Conservation (phyloP, 2,329 filamentous ascomycete species). For the Pseudogymnoascus sp. region DNA sequence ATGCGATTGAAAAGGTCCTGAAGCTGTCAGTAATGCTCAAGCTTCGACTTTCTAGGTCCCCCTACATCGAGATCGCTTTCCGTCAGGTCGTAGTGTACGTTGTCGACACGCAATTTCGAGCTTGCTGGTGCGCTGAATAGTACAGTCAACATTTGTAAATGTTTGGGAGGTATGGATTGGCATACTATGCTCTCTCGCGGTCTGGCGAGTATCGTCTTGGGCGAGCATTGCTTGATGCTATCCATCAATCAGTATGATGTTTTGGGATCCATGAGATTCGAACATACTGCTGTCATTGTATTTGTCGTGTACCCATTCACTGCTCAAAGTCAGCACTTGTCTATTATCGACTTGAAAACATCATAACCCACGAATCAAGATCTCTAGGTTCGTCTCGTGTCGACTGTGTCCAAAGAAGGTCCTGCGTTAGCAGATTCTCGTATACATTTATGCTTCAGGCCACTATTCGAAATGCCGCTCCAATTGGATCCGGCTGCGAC, state of each 20-base stretch:
- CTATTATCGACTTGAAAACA: constrained; percentile 14
- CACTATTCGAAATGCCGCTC: constrained; percentile 15
- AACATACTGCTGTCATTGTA: constrained; percentile 62
- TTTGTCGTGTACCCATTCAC: constrained; percentile 92
- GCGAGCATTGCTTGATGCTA: not conserved
- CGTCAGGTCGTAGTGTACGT: constrained; percentile 86
- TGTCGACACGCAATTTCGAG: constrained; percentile 74
- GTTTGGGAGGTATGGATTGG: not conserved
- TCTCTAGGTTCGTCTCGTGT: constrained; percentile 55
- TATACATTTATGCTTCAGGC: not conserved
- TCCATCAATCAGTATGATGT: not conserved
- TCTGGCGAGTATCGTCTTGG: constrained; percentile 23
- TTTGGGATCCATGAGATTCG: not conserved
- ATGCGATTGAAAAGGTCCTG: constrained; percentile 77
- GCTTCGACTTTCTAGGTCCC: not conserved
- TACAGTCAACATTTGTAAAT: constrained; percentile 8
- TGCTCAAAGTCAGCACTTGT: constrained; percentile 27
- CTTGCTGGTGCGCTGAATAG: constrained; percentile 43
- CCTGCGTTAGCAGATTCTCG: constrained; percentile 38
- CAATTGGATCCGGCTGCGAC: constrained; percentile 16
- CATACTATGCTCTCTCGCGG: constrained; percentile 23
- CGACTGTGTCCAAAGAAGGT: constrained; percentile 43
- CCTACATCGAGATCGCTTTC: constrained; percentile 72
- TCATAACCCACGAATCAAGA: constrained; percentile 54
- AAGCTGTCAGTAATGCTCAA: constrained; percentile 12